Conservation (phyloP, 257 asterid species). For the Nicotiana tabacum region DNA sequence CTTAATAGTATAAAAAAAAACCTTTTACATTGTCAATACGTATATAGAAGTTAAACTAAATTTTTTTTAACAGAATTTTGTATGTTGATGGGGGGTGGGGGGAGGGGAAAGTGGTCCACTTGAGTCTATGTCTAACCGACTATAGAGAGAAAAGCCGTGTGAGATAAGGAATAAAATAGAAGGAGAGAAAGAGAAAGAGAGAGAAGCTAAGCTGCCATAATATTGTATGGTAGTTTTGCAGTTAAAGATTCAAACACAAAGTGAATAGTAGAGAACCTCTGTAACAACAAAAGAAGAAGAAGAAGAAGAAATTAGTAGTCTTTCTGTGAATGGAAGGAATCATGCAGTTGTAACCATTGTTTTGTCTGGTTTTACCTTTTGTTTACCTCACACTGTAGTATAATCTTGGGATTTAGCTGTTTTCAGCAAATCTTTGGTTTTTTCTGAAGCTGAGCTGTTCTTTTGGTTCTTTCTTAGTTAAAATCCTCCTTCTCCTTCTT, state of each 20-base stretch:
- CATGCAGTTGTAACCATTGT: slow-evolving; percentile 10
- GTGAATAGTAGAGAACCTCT: background rate
- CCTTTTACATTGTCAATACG: background rate
- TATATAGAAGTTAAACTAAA: background rate
- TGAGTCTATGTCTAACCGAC: slow-evolving; percentile 82
- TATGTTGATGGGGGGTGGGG: too few relatives aligned
- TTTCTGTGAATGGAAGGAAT: slow-evolving; percentile 8
- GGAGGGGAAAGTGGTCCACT: slow-evolving; percentile 55
- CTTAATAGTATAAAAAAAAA: too few relatives aligned
- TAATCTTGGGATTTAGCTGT: slow-evolving; percentile 32
- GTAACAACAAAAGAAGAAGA: background rate
- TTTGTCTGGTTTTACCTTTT: slow-evolving; percentile 10
- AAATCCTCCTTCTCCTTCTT: background rate
- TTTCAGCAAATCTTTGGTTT: slow-evolving; percentile 48
- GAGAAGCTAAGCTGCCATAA: background rate
- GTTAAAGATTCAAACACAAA: background rate
- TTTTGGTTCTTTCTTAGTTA: background rate
- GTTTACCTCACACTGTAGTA: background rate
- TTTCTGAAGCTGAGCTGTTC: slow-evolving; percentile 11
- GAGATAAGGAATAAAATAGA: slow-evolving; percentile 45
- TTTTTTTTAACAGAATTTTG: background rate
- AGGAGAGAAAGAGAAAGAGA: slow-evolving; percentile 20
- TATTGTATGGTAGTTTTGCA: slow-evolving; percentile 8
- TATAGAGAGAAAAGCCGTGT: slow-evolving; percentile 53
- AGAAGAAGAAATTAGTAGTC: slow-evolving; percentile 32